Evolutionary conservation across 495 filamentous ascomycete genomes (phyloP), one percentile per base, ranked within the genome.

Genomic region (Astrothelium macrocarpum): DNA sequence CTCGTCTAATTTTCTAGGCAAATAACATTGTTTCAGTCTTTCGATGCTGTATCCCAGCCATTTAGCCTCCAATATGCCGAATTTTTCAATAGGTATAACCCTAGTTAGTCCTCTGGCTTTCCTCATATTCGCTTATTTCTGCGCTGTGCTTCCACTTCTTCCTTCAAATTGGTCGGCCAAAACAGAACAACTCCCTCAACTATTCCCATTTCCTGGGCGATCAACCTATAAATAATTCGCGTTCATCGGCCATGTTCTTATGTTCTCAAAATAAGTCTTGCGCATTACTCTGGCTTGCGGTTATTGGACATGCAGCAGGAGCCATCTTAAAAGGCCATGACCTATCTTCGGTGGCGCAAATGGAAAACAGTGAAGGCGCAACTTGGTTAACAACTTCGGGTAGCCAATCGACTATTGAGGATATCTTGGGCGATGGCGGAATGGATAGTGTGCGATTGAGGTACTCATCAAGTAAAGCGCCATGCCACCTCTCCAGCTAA

Each of bases 381-480:
- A 70, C 72, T 16, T 78, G 68, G 67, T 71, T 71, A 46, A 75
- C 77, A 63, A 74, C 71, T 1, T 49, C 68, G 1, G 64, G 66
- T 9, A 45, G 68, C 23, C 74, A 78, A 60, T 23, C 62, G 32
- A 78, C 75, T 10, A 59, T 70, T 7, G 76, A 77, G 53, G 74
- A 70, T 32, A 78, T 78, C 32, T 69, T 77, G 0, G 74, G 70
- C 4, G 72, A 75, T 68, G 75, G 75, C 18, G 76, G 75, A 10
- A 78, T 78, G 76, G 75, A 77, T 49, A 70, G 66, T 25, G 75
- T 77, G 10, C 69, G 75, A 2, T 61, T 77, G n/a, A 46, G 74
- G 49, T 72, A 56, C n/a, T n/a, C 16, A 20, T 28, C 23, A 29
- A 56, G 11, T 9, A 5, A 20, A n/a, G 9, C 25, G 25, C 20